Conservation (phyloP, 148 eudicot genomes). For the Pouteria glomerata region DNA sequence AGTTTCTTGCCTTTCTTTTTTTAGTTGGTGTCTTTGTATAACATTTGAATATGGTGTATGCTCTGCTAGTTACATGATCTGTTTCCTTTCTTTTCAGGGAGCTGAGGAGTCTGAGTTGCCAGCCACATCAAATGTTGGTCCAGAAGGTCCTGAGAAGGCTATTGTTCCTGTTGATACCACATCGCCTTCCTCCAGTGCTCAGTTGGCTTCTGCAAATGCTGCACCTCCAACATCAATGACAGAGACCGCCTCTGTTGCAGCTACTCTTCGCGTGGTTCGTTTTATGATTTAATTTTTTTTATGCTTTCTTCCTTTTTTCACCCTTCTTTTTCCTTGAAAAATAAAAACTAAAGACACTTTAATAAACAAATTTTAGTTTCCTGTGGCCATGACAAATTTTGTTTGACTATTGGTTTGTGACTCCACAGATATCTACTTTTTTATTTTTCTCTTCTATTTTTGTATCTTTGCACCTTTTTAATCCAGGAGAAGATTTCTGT, state of each 20-base stretch:
- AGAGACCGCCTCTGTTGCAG: conserved; percentile 58
- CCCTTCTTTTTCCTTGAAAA: neutral
- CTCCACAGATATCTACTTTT: neutral
- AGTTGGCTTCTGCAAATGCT: conserved; percentile 27
- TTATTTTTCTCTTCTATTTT: neutral
- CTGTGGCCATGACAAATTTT: neutral
- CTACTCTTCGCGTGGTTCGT: conserved; percentile 85
- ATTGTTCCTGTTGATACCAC: conserved; percentile 33
- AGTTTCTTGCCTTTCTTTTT: neutral
- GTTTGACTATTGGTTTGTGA: neutral
- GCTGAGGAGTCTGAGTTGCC: conserved; percentile 50
- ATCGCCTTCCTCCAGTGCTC: conserved; percentile 47
- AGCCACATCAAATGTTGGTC: conserved; percentile 31
- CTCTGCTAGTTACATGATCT: neutral
- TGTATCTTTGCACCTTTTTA: neutral
- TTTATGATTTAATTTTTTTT: neutral
- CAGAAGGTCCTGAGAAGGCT: conserved; percentile 38
- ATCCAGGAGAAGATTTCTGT: neutral
- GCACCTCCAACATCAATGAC: conserved; percentile 45
- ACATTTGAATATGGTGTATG: neutral
- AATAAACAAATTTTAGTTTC: neutral
- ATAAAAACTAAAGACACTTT: neutral
- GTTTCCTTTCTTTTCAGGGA: conserved; percentile 34
- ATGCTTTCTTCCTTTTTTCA: neutral
- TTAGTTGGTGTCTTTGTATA: neutral